A percentile compares a stretch with the other conserved stretches of the same genome.
Conservation (phyloP, 139 green algal genomes). For the Gonium pectorale region DNA sequence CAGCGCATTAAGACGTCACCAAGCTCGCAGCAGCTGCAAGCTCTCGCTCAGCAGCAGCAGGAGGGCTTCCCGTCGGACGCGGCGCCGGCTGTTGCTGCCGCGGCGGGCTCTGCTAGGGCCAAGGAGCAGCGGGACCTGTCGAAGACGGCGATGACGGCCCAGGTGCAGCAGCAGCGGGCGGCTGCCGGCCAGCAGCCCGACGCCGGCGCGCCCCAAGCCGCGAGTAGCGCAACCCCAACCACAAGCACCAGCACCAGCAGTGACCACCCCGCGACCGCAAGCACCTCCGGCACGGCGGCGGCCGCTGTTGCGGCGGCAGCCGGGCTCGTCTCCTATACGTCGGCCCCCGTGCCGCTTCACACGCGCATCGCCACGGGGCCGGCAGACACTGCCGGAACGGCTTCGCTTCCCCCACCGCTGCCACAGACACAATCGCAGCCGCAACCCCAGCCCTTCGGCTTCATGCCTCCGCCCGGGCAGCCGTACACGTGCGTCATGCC, state of each 20-base stretch:
- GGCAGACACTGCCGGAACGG: too few relatives aligned
- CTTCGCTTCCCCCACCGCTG: too few relatives aligned
- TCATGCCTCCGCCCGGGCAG: not conserved
- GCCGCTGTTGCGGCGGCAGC: not conserved
- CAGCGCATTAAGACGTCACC: not conserved
- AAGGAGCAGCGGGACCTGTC: too few relatives aligned
- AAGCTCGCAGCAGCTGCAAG: not conserved
- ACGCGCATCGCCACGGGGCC: too few relatives aligned
- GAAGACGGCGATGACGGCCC: too few relatives aligned
- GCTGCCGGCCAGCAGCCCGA: not conserved
- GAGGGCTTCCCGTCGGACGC: not conserved
- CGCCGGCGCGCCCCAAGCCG: not conserved
- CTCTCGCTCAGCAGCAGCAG: not conserved
- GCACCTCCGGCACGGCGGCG: not conserved
- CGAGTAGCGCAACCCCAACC: conserved; percentile 2
- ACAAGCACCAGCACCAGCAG: not conserved
- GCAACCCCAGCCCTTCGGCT: not conserved
- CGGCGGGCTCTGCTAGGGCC: not conserved
- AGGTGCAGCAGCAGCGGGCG: not conserved
- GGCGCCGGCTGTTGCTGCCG: not conserved
- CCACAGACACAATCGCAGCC: not conserved
- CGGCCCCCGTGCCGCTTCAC: too few relatives aligned
- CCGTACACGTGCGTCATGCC: conserved; percentile 3
- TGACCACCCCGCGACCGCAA: not conserved
- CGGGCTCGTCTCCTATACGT: too few relatives aligned